These are phyloP conservation scores for Adansonia gregorii DNA, from an alignment of 441 rosid species.

Conservation along the genomic window DNA sequence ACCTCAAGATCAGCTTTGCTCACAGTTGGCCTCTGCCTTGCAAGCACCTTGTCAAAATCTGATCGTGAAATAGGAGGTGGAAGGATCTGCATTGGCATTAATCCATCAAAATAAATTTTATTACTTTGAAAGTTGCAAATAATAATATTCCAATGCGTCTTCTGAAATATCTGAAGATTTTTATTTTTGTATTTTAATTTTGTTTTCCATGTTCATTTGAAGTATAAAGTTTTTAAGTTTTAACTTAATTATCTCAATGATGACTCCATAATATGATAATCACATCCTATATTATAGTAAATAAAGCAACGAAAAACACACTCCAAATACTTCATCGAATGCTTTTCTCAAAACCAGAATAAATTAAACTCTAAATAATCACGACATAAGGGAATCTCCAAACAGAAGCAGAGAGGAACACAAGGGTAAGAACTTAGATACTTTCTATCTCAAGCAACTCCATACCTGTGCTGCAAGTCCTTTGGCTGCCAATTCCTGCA, in stretches of 20 bases:
- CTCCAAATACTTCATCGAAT: neutral
- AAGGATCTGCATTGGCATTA: slow-evolving; percentile 65
- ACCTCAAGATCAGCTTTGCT: slow-evolving; percentile 96
- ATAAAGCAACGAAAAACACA: neutral
- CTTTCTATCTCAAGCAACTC: slow-evolving; percentile 6
- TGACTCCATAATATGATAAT: neutral
- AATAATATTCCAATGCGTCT: neutral
- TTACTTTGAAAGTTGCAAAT: neutral
- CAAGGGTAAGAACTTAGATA: neutral
- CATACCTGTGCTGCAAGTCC: slow-evolving; percentile 80
- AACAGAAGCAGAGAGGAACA: neutral
- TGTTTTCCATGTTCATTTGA: neutral
- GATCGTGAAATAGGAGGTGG: slow-evolving; percentile 86
- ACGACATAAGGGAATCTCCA: neutral
- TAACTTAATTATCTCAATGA: neutral
- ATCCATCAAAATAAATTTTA: slow-evolving; percentile 17
- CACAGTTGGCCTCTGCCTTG: slow-evolving; percentile 96
- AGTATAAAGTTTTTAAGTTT: neutral
- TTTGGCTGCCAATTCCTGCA: slow-evolving; percentile 89
- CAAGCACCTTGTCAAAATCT: slow-evolving; percentile 96
- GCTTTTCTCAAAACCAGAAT: neutral
- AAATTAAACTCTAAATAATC: neutral
- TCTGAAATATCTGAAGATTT: neutral
- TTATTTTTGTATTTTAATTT: neutral
- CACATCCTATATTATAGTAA: neutral